Conservation (phyloP, 495 filamentous ascomycete genomes). For the Aspergillus biplanus region DNA sequence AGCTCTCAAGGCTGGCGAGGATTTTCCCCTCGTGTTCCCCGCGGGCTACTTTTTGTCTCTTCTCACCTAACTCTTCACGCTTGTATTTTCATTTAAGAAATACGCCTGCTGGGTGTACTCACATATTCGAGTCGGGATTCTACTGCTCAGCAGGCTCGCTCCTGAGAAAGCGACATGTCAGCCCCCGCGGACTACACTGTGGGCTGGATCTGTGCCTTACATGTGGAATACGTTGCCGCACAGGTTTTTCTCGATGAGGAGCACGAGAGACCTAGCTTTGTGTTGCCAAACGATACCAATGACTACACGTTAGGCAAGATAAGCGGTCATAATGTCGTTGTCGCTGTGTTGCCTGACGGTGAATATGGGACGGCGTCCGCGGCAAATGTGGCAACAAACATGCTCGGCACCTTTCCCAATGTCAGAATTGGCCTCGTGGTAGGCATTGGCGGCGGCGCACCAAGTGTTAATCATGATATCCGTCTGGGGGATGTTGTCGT, state of each 20-base stretch:
- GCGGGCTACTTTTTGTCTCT: too few relatives aligned
- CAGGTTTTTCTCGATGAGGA: conserved; percentile 50
- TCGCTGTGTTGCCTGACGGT: conserved; percentile 38
- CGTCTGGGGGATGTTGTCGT: conserved; percentile 13
- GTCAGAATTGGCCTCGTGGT: conserved; percentile 26
- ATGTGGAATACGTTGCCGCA: conserved; percentile 47
- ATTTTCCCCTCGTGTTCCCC: too few relatives aligned
- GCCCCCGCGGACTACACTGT: conserved; percentile 23
- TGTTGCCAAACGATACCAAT: conserved; percentile 35
- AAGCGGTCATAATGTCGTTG: conserved; percentile 46
- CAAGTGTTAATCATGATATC: neutral
- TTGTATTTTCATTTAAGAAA: too few relatives aligned
- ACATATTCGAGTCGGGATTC: too few relatives aligned
- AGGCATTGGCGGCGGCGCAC: neutral
- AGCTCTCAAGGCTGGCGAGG: too few relatives aligned
- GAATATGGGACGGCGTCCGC: conserved; percentile 44
- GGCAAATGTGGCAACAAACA: conserved; percentile 39
- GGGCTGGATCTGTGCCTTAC: conserved; percentile 54
- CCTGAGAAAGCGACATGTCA: neutral
- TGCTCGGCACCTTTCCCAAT: conserved; percentile 45
- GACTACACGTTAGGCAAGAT: conserved; percentile 48
- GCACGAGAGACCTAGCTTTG: conserved; percentile 32
- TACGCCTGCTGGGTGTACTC: too few relatives aligned
- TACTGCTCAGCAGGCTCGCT: too few relatives aligned
- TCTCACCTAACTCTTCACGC: too few relatives aligned